phyloP scores from a whole-genome alignment of 495 filamentous ascomycete genomes.

The Bombardia bombarda region DNA sequence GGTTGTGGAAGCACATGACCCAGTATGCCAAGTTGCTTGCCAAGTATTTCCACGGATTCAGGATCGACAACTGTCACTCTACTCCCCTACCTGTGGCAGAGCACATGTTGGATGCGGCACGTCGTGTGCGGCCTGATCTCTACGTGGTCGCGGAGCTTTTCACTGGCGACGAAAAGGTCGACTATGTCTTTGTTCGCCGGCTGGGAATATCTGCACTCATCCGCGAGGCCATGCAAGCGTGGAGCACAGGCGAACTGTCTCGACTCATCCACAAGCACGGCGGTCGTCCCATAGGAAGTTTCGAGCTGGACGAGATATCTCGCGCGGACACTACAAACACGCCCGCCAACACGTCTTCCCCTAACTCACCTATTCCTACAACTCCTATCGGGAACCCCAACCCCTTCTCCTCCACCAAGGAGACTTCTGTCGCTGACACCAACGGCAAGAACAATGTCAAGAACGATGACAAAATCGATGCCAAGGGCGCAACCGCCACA shows the following conservation, averaged over 20 bases:
- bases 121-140: slow-evolving; percentile 78
- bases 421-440: slow-evolving; percentile 1
- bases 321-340: too few species aligned
- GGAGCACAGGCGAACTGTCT: slow-evolving; percentile 88
- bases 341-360: too few species aligned
- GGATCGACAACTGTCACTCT: slow-evolving; percentile 98
- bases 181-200: slow-evolving; percentile 89
- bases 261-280: slow-evolving; percentile 90
- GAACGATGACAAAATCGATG: too few species aligned
- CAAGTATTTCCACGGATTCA: slow-evolving; percentile 90
- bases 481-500: too few species aligned
- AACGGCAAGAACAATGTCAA: too few species aligned
- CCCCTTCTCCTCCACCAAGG: slow-evolving; percentile 16
- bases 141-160: slow-evolving; percentile 95
- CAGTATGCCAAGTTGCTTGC: slow-evolving; percentile 89
- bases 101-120: slow-evolving; percentile 85
- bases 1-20: slow-evolving; percentile 91
- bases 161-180: slow-evolving; percentile 89
- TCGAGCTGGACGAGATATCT: slow-evolving; percentile 65
- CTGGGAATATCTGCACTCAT: slow-evolving; percentile 86
- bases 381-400: too few species aligned
- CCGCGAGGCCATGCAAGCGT: slow-evolving; percentile 96
- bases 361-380: too few species aligned
- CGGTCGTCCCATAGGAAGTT: slow-evolving; percentile 91
- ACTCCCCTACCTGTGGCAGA: slow-evolving; percentile 91